phyloP scores from a whole-genome alignment of 805 yeast species.

The Diddensiella caesifluorescens region DNA sequence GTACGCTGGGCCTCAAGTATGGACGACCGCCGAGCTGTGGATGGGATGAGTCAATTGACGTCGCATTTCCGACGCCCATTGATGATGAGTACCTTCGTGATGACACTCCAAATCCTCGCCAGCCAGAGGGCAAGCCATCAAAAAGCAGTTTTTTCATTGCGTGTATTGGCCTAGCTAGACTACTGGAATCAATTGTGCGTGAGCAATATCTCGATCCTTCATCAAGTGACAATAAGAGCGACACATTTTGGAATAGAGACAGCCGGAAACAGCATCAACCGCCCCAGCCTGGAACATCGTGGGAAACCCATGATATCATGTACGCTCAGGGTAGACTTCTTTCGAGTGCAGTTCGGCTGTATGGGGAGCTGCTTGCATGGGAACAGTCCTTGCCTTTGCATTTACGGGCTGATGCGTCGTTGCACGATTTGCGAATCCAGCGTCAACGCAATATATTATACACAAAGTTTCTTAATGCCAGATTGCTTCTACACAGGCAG shows the following conservation, averaged over 20 bases:
- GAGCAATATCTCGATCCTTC: conserved; percentile 5
- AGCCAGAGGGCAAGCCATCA: conserved; percentile 3
- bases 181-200: conserved; percentile 3
- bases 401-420: neutral
- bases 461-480: conserved; percentile 4
- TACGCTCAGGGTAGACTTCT: conserved; percentile 3
- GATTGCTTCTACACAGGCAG: conserved; percentile 7
- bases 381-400: neutral
- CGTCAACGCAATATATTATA: conserved; percentile 4
- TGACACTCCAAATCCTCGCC: conserved; percentile 3
- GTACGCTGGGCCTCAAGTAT: conserved; percentile 27
- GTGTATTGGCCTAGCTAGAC: conserved; percentile 3
- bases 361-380: conserved; percentile 4
- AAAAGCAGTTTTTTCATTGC: conserved; percentile 6
- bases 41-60: conserved; percentile 16
- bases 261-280: neutral
- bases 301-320: neutral
- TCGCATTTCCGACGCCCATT: conserved; percentile 20
- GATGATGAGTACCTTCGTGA: conserved; percentile 23
- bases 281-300: conserved; percentile 5
- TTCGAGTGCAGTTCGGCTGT: conserved; percentile 1
- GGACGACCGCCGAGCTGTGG: conserved; percentile 28
- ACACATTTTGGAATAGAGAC: neutral
- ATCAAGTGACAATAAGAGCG: neutral
- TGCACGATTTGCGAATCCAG: conserved; percentile 1